Conservation (phyloP, 2,329 filamentous ascomycete genomes). For the Colletotrichum plurivorum region DNA sequence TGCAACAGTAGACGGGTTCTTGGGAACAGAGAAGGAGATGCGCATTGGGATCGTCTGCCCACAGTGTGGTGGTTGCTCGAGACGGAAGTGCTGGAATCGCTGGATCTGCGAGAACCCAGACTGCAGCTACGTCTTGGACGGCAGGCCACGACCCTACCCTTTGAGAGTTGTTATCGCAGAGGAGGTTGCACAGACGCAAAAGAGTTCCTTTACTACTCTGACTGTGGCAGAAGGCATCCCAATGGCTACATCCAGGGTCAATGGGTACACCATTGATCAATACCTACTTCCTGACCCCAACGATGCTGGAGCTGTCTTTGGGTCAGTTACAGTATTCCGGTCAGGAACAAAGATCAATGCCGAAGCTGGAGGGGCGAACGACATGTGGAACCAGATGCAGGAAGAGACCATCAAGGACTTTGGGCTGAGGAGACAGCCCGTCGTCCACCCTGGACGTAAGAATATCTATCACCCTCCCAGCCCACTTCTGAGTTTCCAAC, state of each 20-base stretch:
- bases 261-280: slow-evolving; percentile 31
- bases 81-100: slow-evolving; percentile 71
- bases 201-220: slow-evolving; percentile 4
- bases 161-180: slow-evolving; percentile 41
- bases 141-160: slow-evolving; percentile 45
- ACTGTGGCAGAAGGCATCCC: slow-evolving; percentile 40
- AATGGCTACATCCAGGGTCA: background rate
- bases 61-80: slow-evolving; percentile 72
- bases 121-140: slow-evolving; percentile 63
- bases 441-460: slow-evolving; percentile 52
- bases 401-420: slow-evolving; percentile 50
- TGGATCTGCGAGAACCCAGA: slow-evolving; percentile 71
- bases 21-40: slow-evolving; percentile 64
- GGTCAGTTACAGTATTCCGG: slow-evolving; percentile 69
- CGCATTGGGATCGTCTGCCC: slow-evolving; percentile 78
- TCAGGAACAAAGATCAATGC: slow-evolving; percentile 67
- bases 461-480: background rate
- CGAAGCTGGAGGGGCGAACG: slow-evolving; percentile 69
- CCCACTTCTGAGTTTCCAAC: slow-evolving; percentile 34
- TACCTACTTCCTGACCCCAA: slow-evolving; percentile 60
- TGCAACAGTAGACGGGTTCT: slow-evolving; percentile 49
- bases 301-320: slow-evolving; percentile 56
- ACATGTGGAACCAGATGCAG: slow-evolving; percentile 69
- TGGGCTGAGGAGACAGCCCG: slow-evolving; percentile 59
- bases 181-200: slow-evolving; percentile 28